Evolutionary conservation across 2,329 filamentous ascomycete species (phyloP).

Genomic region (Penicillium palitans): DNA sequence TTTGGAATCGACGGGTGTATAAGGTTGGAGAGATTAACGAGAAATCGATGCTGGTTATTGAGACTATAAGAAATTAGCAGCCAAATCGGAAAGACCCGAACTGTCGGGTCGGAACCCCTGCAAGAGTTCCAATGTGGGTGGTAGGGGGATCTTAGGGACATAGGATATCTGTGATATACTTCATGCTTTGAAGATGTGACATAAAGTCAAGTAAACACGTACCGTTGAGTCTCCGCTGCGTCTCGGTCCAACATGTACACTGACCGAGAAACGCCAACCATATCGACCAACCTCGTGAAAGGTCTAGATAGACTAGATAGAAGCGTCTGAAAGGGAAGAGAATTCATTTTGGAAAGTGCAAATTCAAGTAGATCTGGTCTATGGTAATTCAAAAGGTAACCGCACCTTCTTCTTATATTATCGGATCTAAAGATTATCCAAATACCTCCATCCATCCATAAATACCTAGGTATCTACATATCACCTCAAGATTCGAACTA

Average conservation of each 20-base stretch:
- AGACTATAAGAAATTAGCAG: conserved; percentile 17
- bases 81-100: neutral
- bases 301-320: neutral
- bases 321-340: neutral
- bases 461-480: neutral
- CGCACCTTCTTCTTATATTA: neutral
- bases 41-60: conserved; percentile 28
- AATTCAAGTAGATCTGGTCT: neutral
- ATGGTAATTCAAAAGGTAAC: neutral
- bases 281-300: neutral
- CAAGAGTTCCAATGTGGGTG: neutral
- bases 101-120: neutral
- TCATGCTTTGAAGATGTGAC: no score
- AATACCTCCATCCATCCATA: neutral
- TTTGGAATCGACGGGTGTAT: conserved; percentile 31
- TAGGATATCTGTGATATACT: neutral
- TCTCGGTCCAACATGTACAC: conserved; percentile 25
- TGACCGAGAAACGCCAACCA: conserved; percentile 4
- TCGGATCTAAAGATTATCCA: neutral
- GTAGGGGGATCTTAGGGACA: neutral
- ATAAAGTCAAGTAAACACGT: neutral
- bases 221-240: conserved; percentile 25
- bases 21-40: conserved; percentile 21
- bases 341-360: neutral
- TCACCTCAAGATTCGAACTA: neutral